A percentile compares a stretch with the other conserved stretches of the same genome.
Evolutionary conservation across 2,329 filamentous ascomycete species (phyloP).

Genomic region (Amphichorda felina): DNA sequence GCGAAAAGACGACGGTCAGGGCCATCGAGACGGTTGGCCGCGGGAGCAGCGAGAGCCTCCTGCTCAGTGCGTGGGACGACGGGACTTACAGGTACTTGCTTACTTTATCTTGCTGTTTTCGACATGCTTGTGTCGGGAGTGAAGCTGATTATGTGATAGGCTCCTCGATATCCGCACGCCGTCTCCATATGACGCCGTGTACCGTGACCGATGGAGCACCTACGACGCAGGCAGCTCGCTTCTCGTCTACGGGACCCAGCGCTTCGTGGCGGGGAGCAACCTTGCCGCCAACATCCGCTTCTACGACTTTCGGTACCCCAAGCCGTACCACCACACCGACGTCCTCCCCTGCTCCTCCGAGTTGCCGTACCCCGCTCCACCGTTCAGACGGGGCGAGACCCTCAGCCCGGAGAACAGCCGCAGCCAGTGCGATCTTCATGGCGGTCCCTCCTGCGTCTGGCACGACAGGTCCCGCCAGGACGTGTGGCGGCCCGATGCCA

Average conservation of each 20-base stretch:
- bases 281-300: conserved; percentile 30
- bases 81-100: conserved; percentile 28
- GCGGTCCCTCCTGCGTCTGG: conserved; percentile 29
- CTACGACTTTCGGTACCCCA: conserved; percentile 42
- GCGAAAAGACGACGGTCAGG: conserved; percentile 25
- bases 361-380: conserved; percentile 22
- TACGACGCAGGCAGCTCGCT: conserved; percentile 32
- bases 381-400: conserved; percentile 8
- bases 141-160: conserved; percentile 8
- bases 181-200: conserved; percentile 31
- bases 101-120: too few species aligned
- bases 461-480: conserved; percentile 29
- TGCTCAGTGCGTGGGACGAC: conserved; percentile 42
- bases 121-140: too few species aligned
- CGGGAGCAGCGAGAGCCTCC: conserved; percentile 22
- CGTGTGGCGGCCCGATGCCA: conserved; percentile 36
- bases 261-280: conserved; percentile 37
- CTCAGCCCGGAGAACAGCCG: conserved; percentile 3
- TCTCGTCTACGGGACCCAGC: conserved; percentile 34
- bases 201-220: conserved; percentile 40
- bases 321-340: conserved; percentile 33
- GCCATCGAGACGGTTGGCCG: conserved; percentile 32
- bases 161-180: conserved; percentile 39
- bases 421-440: conserved; percentile 19
- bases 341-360: conserved; percentile 30